Percentiles rank a stretch among this genome's conserved stretches.
phyloP scores from a whole-genome alignment of 2,329 filamentous ascomycete species.

The Cercospora zeina region DNA sequence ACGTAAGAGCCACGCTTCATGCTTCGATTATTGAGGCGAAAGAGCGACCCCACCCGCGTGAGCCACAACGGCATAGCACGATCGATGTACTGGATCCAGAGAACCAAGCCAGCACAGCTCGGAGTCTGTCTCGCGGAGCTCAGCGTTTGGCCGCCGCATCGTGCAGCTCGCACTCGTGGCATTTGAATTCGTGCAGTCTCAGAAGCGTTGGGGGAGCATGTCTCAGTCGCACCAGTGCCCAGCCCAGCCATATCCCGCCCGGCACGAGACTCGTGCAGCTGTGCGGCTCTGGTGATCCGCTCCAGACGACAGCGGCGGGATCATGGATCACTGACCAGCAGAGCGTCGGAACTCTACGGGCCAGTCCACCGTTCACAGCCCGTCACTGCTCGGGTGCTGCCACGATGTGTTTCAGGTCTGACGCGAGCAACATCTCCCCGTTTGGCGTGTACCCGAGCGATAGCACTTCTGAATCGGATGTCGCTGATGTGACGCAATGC shows the following conservation, averaged over 20 bases:
- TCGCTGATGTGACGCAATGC: background rate
- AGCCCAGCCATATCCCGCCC: background rate
- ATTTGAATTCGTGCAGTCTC: background rate
- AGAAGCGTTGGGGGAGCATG: background rate
- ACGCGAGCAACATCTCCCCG: background rate
- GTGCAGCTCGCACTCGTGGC: slow-evolving; percentile 2
- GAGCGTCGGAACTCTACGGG: background rate
- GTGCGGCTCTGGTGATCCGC: no score
- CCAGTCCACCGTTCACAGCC: background rate
- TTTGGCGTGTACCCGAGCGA: background rate
- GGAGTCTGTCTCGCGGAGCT: background rate
- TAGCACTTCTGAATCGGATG: background rate
- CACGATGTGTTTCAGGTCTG: background rate
- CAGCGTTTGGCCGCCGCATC: background rate
- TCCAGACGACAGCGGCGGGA: background rate
- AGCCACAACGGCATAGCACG: slow-evolving; percentile 1
- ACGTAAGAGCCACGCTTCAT: background rate
- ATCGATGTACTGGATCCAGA: background rate
- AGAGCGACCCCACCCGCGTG: background rate
- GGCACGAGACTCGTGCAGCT: no score
- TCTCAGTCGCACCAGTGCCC: background rate
- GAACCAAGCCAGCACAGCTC: background rate
- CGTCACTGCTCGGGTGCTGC: no score
- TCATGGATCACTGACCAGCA: background rate
- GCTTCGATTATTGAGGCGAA: background rate